Conservation (phyloP, 176 grass and related monocot genomes). For the Olyra latifolia region DNA sequence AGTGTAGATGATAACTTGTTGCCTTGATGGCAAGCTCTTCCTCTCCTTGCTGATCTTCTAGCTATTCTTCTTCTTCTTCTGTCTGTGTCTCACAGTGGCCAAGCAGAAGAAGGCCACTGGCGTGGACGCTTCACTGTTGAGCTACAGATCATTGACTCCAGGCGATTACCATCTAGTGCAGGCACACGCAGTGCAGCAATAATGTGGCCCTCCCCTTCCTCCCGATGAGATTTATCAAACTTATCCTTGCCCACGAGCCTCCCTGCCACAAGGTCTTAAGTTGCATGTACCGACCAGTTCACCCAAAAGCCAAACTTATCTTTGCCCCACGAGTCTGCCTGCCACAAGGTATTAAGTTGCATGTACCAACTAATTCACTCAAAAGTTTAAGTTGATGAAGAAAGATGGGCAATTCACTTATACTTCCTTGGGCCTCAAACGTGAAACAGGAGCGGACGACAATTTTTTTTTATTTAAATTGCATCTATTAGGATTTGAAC, state of each 20-base stretch:
- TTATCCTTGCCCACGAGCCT: constrained; percentile 4
- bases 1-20: too few relatives aligned
- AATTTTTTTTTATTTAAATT: too few relatives aligned
- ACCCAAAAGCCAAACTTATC: too few relatives aligned
- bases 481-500: too few relatives aligned
- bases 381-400: too few relatives aligned
- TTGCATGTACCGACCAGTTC: too few relatives aligned
- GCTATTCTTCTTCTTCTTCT: background rate
- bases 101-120: background rate
- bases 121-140: background rate
- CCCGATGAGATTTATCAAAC: background rate
- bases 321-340: too few relatives aligned
- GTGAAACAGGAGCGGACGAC: too few relatives aligned
- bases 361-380: too few relatives aligned
- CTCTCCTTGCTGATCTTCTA: background rate
- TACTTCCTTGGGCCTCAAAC: too few relatives aligned
- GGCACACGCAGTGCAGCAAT: background rate
- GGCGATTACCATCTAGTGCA: background rate
- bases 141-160: background rate
- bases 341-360: too few relatives aligned
- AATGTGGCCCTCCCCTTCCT: background rate
- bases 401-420: too few relatives aligned
- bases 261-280: background rate
- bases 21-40: background rate
- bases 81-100: background rate